Evolutionary conservation across 2,329 filamentous ascomycete genomes (phyloP).

Genomic region (Elsinoe ampelina): DNA sequence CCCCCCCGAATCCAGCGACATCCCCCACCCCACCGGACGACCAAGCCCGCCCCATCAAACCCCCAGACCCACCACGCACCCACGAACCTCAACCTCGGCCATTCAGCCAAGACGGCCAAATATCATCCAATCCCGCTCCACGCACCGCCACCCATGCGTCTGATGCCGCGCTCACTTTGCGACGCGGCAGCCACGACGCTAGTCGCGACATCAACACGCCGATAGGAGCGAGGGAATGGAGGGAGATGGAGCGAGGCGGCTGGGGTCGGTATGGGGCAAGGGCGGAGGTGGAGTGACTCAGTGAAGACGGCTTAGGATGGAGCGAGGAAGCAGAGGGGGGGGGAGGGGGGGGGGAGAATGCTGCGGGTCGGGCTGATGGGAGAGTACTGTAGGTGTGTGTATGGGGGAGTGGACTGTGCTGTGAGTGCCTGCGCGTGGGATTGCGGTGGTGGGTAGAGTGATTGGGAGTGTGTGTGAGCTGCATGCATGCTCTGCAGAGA

Average conservation of each 20-base stretch:
- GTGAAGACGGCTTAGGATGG: background rate
- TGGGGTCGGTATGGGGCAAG: too few relatives aligned
- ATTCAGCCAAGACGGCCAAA: conserved; percentile 5
- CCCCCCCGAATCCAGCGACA: too few relatives aligned
- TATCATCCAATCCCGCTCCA: background rate
- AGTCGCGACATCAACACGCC: conserved; percentile 4
- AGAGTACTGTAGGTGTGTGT: too few relatives aligned
- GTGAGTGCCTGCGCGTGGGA: too few relatives aligned
- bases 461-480: too few relatives aligned
- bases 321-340: background rate
- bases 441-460: too few relatives aligned
- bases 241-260: background rate
- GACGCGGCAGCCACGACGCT: background rate
- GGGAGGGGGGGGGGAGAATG: too few relatives aligned
- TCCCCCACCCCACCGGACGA: conserved; percentile 2
- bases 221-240: background rate
- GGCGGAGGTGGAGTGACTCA: too few relatives aligned
- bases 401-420: too few relatives aligned
- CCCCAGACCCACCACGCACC: background rate
- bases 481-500: too few relatives aligned
- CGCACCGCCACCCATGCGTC: background rate
- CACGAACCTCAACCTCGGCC: too few relatives aligned
- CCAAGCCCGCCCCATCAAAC: background rate
- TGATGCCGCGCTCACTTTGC: background rate
- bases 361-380: too few relatives aligned